Percentiles rank a stretch among this genome's conserved stretches.
Conservation (phyloP, 2,329 filamentous ascomycete species). For the Diaporthe nobilis region DNA sequence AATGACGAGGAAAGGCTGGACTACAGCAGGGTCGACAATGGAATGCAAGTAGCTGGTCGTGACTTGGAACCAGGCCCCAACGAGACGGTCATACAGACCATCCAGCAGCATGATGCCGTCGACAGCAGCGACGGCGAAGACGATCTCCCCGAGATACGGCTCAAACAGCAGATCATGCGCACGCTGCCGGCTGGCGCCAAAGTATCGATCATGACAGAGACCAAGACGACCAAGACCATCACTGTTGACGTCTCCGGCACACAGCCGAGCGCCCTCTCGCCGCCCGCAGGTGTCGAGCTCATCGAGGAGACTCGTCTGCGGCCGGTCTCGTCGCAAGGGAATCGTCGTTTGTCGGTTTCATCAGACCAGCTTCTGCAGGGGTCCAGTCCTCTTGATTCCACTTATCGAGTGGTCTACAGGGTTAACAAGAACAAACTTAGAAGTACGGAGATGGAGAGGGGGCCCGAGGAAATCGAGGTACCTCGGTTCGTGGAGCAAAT, state of each 20-base stretch:
- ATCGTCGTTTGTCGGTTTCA: constrained; percentile 35
- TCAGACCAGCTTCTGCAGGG: constrained; percentile 42
- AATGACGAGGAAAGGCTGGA: constrained; percentile 72
- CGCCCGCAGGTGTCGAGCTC: constrained; percentile 71
- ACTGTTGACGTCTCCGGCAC: constrained; percentile 73
- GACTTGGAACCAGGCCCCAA: constrained; percentile 45
- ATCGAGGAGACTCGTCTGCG: constrained; percentile 62
- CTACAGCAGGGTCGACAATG: constrained; percentile 49
- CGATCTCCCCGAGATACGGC: constrained; percentile 60
- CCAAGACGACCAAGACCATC: constrained; percentile 73
- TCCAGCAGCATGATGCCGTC: constrained; percentile 52
- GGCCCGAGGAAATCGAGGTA: constrained; percentile 43
- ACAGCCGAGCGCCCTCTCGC: constrained; percentile 64
- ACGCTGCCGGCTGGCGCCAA: constrained; percentile 68
- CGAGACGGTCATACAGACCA: constrained; percentile 51
- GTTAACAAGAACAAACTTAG: constrained; percentile 67
- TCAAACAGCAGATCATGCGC: constrained; percentile 68
- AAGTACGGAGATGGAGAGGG: constrained; percentile 53
- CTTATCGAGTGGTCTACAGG: constrained; percentile 72
- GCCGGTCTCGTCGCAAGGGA: constrained; percentile 51
- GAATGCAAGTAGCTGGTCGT: constrained; percentile 44
- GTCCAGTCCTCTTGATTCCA: constrained; percentile 46
- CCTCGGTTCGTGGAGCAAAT: constrained; percentile 44
- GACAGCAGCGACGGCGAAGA: constrained; percentile 56
- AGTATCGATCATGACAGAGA: constrained; percentile 72